Percentiles rank a stretch among this genome's conserved stretches.
These are phyloP conservation scores for Coniochaeta sp. DNA, from an alignment of 2,329 filamentous ascomycete genomes.

Conservation along the genomic window DNA sequence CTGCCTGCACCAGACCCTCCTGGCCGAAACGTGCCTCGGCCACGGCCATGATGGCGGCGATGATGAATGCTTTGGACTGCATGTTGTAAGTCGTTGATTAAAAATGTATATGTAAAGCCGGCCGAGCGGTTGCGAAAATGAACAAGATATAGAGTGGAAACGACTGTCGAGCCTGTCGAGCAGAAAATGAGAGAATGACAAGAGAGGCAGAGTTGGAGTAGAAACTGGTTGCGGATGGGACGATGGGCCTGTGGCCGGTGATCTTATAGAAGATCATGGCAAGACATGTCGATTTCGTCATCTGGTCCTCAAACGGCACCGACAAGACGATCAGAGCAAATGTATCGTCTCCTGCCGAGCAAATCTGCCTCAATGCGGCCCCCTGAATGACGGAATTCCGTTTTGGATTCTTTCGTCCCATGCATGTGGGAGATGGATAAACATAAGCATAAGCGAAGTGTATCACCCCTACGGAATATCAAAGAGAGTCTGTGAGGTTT, in stretches of 20 bases:
- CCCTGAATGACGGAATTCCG: neutral
- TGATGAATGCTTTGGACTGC: conserved; percentile 32
- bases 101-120: conserved; percentile 5
- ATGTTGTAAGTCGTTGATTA: conserved; percentile 24
- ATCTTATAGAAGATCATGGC: neutral
- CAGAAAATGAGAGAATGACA: neutral
- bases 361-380: neutral
- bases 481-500: neutral
- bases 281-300: neutral
- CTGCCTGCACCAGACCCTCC: conserved; percentile 51
- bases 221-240: neutral
- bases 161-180: conserved; percentile 2
- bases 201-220: neutral
- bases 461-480: neutral
- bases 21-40: conserved; percentile 54
- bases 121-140: neutral
- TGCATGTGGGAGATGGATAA: neutral
- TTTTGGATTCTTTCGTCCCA: neutral
- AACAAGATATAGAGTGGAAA: conserved; percentile 1
- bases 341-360: neutral
- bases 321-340: neutral
- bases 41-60: conserved; percentile 33
- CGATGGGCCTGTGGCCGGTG: neutral
- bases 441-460: neutral
- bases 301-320: neutral